phyloP scores from a whole-genome alignment of 306 rosid genomes.

The Rosa rugosa region DNA sequence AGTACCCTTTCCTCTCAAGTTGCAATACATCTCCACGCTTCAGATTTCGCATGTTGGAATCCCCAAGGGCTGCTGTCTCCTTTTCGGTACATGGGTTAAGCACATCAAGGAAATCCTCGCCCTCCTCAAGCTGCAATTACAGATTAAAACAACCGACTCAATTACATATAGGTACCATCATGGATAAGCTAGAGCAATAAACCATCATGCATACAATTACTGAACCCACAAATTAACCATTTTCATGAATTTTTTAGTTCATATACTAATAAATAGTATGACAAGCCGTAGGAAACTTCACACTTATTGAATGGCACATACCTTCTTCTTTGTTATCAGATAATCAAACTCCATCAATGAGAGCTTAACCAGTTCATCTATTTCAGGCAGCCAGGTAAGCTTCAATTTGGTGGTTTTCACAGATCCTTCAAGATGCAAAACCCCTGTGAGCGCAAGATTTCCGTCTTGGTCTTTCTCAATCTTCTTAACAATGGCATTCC shows the following conservation, averaged over 20 bases:
- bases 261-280: background rate
- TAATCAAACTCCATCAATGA: conserved; percentile 79
- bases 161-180: background rate
- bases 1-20: conserved; percentile 94
- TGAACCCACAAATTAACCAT: background rate
- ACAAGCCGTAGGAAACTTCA: background rate
- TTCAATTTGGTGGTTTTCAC: conserved; percentile 86
- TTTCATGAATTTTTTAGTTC: background rate
- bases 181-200: background rate
- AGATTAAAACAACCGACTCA: conserved; percentile 1
- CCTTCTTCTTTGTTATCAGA: conserved; percentile 93
- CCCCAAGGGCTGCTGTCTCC: conserved; percentile 78
- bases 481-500: conserved; percentile 74
- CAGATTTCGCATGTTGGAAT: conserved; percentile 75
- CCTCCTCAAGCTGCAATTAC: conserved; percentile 82
- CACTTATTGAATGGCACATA: conserved; percentile 28
- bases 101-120: conserved; percentile 74
- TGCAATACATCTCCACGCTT: conserved; percentile 77
- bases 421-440: conserved; percentile 89
- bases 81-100: conserved; percentile 75
- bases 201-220: background rate
- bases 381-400: conserved; percentile 90
- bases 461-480: conserved; percentile 72
- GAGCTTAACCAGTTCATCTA: conserved; percentile 68
- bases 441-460: conserved; percentile 63